Percentiles rank a stretch among this genome's conserved stretches.
phyloP scores from a whole-genome alignment of 768 basidiomycete species.

The Erythrobasidium yunnanense region DNA sequence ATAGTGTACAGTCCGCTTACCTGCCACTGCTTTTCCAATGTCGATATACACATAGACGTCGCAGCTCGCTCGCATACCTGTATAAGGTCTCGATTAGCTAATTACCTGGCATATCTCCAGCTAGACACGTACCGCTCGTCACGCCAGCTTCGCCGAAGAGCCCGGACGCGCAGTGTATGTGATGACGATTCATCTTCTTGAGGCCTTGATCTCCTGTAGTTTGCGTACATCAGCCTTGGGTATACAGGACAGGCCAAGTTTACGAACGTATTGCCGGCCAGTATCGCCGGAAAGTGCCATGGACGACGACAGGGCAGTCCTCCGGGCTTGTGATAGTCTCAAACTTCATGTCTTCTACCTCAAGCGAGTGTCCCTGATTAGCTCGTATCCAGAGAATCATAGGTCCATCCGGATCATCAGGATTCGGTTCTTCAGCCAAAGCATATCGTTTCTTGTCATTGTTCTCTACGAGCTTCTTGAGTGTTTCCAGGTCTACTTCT shows the following conservation, averaged over 20 bases:
- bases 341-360: conserved; percentile 59
- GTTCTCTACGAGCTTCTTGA: conserved; percentile 37
- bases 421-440: conserved; percentile 15
- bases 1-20: background rate
- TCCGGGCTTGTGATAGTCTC: conserved; percentile 50
- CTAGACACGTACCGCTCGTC: conserved; percentile 55
- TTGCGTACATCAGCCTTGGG: background rate
- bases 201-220: conserved; percentile 35
- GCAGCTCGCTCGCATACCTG: conserved; percentile 72
- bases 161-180: conserved; percentile 83
- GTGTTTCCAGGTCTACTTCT: conserved; percentile 46
- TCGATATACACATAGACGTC: conserved; percentile 73
- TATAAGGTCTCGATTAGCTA: background rate
- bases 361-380: conserved; percentile 78
- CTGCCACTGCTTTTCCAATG: conserved; percentile 41
- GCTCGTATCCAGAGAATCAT: conserved; percentile 46
- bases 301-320: conserved; percentile 70
- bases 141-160: conserved; percentile 53
- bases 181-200: conserved; percentile 64
- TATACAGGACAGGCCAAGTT: background rate
- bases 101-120: background rate
- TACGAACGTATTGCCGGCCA: conserved; percentile 60
- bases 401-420: background rate
- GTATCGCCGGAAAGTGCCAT: conserved; percentile 60
- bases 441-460: conserved; percentile 43